Base-by-base conservation (phyloP, 306 rosid genomes). In the Crotalaria pallida region DNA sequence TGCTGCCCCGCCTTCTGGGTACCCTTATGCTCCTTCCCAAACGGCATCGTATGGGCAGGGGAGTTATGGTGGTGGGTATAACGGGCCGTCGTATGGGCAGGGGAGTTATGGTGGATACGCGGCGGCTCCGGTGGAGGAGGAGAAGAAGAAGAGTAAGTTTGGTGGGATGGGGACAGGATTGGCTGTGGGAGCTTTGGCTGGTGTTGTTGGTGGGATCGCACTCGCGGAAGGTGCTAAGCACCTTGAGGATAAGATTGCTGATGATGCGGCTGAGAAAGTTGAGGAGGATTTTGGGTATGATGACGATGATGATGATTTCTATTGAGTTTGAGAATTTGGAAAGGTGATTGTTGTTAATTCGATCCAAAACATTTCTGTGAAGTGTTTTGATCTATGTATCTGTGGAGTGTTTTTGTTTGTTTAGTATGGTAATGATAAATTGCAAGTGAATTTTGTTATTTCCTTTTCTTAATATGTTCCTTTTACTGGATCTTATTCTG, bases 161-260 rank as follows among this genome's bases (percentile, higher is more conserved):
- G 97, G 90, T 0, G 92, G 96, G 2, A 85, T 92, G 96, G 98
- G 98, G 51, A 82, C 96, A 3, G 96, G 98, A 72, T 61, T 92
- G 84, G 98, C 98, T 44, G 88, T 92, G 77, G 98, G 98, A 0
- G 96, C 98, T 3, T 86, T 76, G 0, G 96, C 83, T 2, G 98
- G 96, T 2, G 79, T 6, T 0, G 36, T 92, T 1, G 98, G 96
- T 41, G 98, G 91, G 49, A 1, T 92, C 13, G 96, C 96, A 7
- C 3, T 92, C 0, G 79, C 69, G 15, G 96, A 88, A 34, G 96
- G 96, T 0, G 75, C 34, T 23, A 93, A 88, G 0, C 74, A 87
- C 40, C 2, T 89, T 44, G 89, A 88, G 81, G 87, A 92, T 69
- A 83, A 88, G 79, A 77, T 89, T 36, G 84, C 67, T 0, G 98